Evolutionary conservation across 768 basidiomycete species (phyloP).

Genomic region (Termitomyces sp.): DNA sequence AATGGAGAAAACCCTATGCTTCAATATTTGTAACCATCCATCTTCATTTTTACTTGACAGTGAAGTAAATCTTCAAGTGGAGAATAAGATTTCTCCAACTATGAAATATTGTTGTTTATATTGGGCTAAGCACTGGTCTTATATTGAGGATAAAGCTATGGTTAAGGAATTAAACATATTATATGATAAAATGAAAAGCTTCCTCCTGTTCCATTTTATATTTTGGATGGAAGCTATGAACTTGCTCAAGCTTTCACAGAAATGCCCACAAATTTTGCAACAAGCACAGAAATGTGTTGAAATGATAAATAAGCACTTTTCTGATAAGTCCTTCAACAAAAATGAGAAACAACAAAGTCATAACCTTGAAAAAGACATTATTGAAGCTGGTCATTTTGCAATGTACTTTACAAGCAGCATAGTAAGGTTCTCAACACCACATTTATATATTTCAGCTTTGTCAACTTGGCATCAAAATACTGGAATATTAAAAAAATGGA

Average conservation of each 20-base stretch:
- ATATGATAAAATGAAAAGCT: background rate
- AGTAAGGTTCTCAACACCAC: too few relatives aligned
- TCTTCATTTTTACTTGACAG: background rate
- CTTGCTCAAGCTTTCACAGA: background rate
- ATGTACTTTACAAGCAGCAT: too few relatives aligned
- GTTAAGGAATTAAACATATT: background rate
- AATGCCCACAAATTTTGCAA: background rate
- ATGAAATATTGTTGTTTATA: background rate
- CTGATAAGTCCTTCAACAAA: background rate
- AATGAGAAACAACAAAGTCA: too few relatives aligned
- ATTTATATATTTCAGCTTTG: too few relatives aligned
- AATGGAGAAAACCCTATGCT: background rate
- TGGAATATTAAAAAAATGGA: too few relatives aligned
- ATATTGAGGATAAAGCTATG: background rate
- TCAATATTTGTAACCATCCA: background rate
- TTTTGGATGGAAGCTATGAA: background rate
- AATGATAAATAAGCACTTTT: background rate
- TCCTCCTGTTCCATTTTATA: background rate
- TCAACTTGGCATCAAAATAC: too few relatives aligned
- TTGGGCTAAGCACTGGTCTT: background rate
- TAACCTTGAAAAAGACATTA: too few relatives aligned
- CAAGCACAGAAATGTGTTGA: background rate
- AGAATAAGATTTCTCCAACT: background rate
- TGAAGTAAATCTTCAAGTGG: background rate
- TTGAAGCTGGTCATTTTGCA: too few relatives aligned